Evolutionary conservation across 306 rosid species (phyloP).

Genomic region (Prunus persica): DNA sequence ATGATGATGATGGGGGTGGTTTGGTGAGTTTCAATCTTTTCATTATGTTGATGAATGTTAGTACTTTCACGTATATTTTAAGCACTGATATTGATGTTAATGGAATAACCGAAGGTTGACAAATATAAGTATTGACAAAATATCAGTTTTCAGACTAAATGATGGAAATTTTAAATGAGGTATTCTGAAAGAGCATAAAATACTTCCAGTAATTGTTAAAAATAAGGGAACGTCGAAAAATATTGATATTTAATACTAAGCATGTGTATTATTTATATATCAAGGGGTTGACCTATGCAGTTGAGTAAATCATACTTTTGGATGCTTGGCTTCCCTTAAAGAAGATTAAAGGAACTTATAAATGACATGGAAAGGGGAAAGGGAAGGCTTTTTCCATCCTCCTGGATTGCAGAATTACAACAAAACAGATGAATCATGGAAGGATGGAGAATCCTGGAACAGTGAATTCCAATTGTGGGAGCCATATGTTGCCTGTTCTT

Average conservation of each 20-base stretch:
- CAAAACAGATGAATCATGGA: neutral
- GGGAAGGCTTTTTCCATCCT: neutral
- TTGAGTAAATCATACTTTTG: neutral
- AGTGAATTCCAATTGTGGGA: neutral
- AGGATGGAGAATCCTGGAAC: neutral
- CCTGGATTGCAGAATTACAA: neutral
- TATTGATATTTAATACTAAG: neutral
- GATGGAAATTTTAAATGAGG: neutral
- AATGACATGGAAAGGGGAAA: neutral
- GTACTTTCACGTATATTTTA: neutral
- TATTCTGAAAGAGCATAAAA: neutral
- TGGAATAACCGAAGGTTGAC: neutral
- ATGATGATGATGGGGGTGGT: constrained; percentile 96
- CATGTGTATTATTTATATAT: neutral
- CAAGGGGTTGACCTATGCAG: neutral
- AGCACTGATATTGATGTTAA: neutral
- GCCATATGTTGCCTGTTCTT: neutral
- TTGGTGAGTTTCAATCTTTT: constrained; percentile 56
- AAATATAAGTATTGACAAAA: neutral
- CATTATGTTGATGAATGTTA: neutral
- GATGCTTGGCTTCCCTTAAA: neutral
- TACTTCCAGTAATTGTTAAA: too few relatives aligned
- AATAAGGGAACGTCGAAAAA: neutral
- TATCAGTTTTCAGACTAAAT: neutral
- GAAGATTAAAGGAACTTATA: neutral